Base-by-base conservation (phyloP, 257 asterid genomes). In the Nicotiana tabacum region DNA sequence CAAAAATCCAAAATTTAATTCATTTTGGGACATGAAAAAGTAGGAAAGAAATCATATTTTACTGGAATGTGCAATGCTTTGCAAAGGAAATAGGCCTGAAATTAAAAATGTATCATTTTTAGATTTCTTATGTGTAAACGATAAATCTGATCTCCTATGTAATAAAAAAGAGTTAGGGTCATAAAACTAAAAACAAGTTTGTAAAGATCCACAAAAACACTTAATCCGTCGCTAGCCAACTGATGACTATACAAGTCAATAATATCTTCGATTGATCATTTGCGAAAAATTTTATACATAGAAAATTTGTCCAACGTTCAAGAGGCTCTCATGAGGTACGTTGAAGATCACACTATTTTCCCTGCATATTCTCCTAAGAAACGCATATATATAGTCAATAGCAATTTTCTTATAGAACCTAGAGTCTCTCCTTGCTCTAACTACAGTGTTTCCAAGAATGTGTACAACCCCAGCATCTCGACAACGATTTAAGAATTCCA, bases 361-460 rank as follows among this genome's bases (percentile, higher is more conserved):
- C 93, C 99, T 92, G 95, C 99, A 96, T 18, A 96, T 90, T 92
- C 93, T 96, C 91, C 98, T 90, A 83, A 96, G 98, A 86, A 96
- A 94, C 0, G 98, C 98, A 86, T 93, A 96, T 39, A 96, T 53
- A 86, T 94, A 96, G 86, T 96, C 98, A 76, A 96, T 90, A 5
- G 97, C 98, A 62, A 96, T 91, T 43, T 87, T 94, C 96, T 93
- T 96, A 70, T 77, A 86, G 76, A 93, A 82, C 87, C 90, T 87
- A 9, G 99, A 93, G 37, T 92, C 98, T 87, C 92, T 89, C 83
- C 97, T 90, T 35, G 99, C 98, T 82, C 92, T 89, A 39, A 96
- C 88, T 33, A 96, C 89, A 0, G 99, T 94, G 76, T 96, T 96
- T 77, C 99, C 99, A 83, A 96, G 88, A 37, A 96, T 94, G 85